Evolutionary conservation across 2,329 filamentous ascomycete genomes (phyloP), one percentile per base, ranked within the genome.

Genomic region (Aureobasidium leucospermi): DNA sequence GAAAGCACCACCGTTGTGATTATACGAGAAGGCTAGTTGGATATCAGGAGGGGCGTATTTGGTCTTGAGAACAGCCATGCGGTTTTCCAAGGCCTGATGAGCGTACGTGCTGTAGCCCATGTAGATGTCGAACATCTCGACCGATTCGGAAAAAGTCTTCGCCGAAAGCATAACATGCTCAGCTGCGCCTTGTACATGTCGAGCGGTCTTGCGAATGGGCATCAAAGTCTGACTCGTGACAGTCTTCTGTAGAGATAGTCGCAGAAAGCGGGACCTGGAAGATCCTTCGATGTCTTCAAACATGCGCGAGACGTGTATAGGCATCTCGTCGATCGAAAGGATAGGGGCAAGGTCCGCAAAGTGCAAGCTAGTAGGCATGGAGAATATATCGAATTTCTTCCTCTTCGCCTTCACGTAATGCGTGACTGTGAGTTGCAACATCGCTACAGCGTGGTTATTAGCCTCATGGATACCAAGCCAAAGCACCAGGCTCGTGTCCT

Each of bases 51-150:
- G 9, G 6, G 39, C 31, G 15, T 36, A 53, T 15, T 10, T 32
- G 31, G 19, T 15, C 3, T 29, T 6, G 11, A 59, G 46, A 38
- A 31, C 19, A 31, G 41, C 13, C 10, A 38, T 29, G 39, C 31
- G 13, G 23, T 31, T n/a, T 28, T 7, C 28, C 47, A 52, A 23
- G 19, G 47, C 57, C 3, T 48, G 16, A 13, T 43, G 34, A 8
- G 57, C 57, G 31, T 45, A 59, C 10, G 38, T 59, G 47, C 58
- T 59, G 32, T 52, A 59, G 29, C 31, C 19, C 29, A 59, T 53
- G 11, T 59, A 53, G 32, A 48, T 11, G 23, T 46, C 46, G 16
- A 36, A 47, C 28, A 15, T 15, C 1, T 23, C 19, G 8, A 41
- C 58, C 42, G 29, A 42, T 23, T 59, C 41, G 19, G 31, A 13